Evolutionary conservation across 2,329 filamentous ascomycete species (phyloP), one percentile per base, ranked within the genome.

Genomic region (Aspergillaceae sp.): DNA sequence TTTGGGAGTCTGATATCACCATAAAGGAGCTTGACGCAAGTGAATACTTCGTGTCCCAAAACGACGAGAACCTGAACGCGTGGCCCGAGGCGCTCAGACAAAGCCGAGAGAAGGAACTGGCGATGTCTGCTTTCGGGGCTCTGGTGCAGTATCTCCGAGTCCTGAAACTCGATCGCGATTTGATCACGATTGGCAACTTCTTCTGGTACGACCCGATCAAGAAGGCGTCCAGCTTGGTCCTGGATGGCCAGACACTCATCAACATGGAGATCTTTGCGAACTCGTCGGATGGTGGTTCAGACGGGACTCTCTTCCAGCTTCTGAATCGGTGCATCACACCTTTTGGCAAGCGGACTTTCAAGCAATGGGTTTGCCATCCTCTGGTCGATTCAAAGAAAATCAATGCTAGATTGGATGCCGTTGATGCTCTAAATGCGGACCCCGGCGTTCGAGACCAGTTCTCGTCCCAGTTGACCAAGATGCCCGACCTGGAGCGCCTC

Each of bases 241-340:
- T 98, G 1, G 92, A 98, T 57, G 92, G 92, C 0, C 92, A 98
- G 63, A 97, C 90, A 26, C 75, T 98, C 56, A 94, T 94, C 73
- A 98, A 98, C 60, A 81, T 98, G n/a, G 92, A 98, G 63, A 80
- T 98, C 4, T 98, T 98, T 56, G 79, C 88, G 56, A 98, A 98
- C 66, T 90, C 84, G 0, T 88, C 86, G 54, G 91, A 96, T 60
- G 91, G 90, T 5, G 82, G 87, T 9, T 64, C 76, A 0, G 86
- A 94, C 35, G 92, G 92, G 5, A 97, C 92, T 0, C 71, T 98
- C 1, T 98, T 97, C 67, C 79, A 79, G 43, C 80, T 98, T 52
- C 78, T 98, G 44, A 97, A 98, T 65, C 82, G 88, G 43, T 98
- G 92, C 62, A 84, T 96, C 51, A 97, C 92, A 3, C 91, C 92